Conservation (phyloP, 768 basidiomycete genomes). For the Lactarius hatsudake region DNA sequence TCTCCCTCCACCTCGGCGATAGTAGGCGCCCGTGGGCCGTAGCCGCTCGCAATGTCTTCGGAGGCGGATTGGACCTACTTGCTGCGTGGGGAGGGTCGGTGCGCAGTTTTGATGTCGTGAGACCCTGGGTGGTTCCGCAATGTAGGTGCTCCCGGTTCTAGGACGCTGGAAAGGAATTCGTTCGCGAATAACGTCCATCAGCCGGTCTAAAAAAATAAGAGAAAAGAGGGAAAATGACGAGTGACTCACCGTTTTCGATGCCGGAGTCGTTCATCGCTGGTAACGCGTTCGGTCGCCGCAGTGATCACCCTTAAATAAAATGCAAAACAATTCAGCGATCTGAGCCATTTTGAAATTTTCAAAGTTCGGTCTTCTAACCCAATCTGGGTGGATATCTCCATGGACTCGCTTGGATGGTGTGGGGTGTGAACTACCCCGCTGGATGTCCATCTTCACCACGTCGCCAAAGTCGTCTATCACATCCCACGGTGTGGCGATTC, state of each 20-base stretch:
- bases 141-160: not conserved
- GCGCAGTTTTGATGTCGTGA: constrained; percentile 10
- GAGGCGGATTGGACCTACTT: not conserved
- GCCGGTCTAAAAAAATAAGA: not conserved
- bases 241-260: constrained; percentile 46
- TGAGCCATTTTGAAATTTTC: no score
- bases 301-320: no score
- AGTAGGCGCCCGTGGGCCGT: not conserved
- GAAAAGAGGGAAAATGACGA: not conserved
- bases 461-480: no score
- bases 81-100: constrained; percentile 1
- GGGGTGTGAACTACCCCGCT: no score
- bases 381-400: no score
- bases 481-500: no score
- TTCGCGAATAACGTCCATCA: not conserved
- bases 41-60: not conserved
- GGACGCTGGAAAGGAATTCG: not conserved
- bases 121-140: constrained; percentile 53
- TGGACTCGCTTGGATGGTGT: no score
- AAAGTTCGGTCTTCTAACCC: no score
- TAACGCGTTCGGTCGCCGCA: not conserved
- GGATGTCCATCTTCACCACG: no score
- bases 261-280: constrained; percentile 52
- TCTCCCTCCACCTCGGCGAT: not conserved
- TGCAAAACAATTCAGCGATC: no score